These are phyloP conservation scores for Wickerhamiella australiensis DNA, from an alignment of 805 yeast species.

Conservation along the genomic window DNA sequence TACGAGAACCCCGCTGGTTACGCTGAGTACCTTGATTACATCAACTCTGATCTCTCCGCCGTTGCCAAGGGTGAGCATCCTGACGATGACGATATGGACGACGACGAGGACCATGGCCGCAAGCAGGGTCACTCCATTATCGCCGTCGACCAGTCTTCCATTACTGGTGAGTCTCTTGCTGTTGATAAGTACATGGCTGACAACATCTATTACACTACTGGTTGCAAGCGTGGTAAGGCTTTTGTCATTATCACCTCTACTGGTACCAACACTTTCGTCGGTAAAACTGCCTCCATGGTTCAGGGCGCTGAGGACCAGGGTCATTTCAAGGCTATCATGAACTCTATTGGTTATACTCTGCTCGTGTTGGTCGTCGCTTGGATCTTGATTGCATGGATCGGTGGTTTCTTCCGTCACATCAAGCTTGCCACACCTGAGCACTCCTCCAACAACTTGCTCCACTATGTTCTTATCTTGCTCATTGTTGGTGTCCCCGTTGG, in stretches of 20 bases:
- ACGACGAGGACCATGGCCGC: slow-evolving; percentile 38
- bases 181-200: slow-evolving; percentile 90
- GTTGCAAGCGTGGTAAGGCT: slow-evolving; percentile 94
- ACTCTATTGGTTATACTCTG: slow-evolving; percentile 90
- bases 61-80: slow-evolving; percentile 20
- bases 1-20: slow-evolving; percentile 31
- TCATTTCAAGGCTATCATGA: slow-evolving; percentile 94
- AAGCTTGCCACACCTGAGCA: slow-evolving; percentile 55
- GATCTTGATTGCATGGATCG: slow-evolving; percentile 79
- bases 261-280: slow-evolving; percentile 90
- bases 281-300: slow-evolving; percentile 95
- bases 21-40: slow-evolving; percentile 31
- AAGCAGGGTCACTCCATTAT: slow-evolving; percentile 82
- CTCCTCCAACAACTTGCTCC: slow-evolving; percentile 43
- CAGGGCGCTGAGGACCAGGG: slow-evolving; percentile 95
- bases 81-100: slow-evolving; percentile 24
- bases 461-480: slow-evolving; percentile 89
- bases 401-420: slow-evolving; percentile 89
- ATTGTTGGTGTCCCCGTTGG: slow-evolving; percentile 98
- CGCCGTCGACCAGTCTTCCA: slow-evolving; percentile 76
- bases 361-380: slow-evolving; percentile 79
- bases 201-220: slow-evolving; percentile 82
- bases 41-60: slow-evolving; percentile 28
- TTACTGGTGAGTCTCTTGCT: slow-evolving; percentile 95
- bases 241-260: slow-evolving; percentile 87